Evolutionary conservation across 2,329 filamentous ascomycete genomes (phyloP), one percentile per base, ranked within the genome.

Genomic region (Tricladium varicosporioides): DNA sequence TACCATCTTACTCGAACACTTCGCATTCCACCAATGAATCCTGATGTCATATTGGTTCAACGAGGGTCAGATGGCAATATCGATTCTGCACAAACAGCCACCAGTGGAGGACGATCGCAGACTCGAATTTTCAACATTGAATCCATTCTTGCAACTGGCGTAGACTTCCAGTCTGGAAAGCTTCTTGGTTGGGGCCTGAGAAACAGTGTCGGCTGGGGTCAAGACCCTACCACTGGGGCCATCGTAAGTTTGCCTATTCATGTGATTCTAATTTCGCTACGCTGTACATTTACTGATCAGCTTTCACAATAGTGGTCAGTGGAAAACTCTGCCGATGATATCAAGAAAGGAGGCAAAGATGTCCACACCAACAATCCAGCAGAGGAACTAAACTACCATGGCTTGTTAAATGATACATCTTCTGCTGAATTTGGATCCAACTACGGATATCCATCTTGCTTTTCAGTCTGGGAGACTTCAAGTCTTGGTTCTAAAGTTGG

Each of bases 371-470:
- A 53, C 36, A 62, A 60, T 18, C 60, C 60, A 11, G 60, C 48
- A 19, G 60, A 62, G 50, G 52, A 60, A 36, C 33, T 62, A 9
- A 62, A 62, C 22, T 62, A 54, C 50, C 60, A 62, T 22, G 58
- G 60, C 8, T 5, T 46, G 10, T 2, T 62, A 14, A 58, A 58
- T 22, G 43, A 33, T 15, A 54, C 54, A 5, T 15, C 31, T 5
- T 8, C 48, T 5, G 16, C 54, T 15, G 22, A 40, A 4, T 33
- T 50, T 2, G 60, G 60, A 22, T 55, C 46, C 11, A 58, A 62
- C 19, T 62, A 62, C 16, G 60, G 60, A 13, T 62, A 62, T 36
- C 60, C 57, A 13, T 15, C 45, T 15, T 60, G 60, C 16, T 51
- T 62, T 44, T 22, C 58, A 2, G 48, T 46, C 14, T 58, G 55